Conservation (phyloP, 208 protist species). For the Acanthamoeba sp. region DNA sequence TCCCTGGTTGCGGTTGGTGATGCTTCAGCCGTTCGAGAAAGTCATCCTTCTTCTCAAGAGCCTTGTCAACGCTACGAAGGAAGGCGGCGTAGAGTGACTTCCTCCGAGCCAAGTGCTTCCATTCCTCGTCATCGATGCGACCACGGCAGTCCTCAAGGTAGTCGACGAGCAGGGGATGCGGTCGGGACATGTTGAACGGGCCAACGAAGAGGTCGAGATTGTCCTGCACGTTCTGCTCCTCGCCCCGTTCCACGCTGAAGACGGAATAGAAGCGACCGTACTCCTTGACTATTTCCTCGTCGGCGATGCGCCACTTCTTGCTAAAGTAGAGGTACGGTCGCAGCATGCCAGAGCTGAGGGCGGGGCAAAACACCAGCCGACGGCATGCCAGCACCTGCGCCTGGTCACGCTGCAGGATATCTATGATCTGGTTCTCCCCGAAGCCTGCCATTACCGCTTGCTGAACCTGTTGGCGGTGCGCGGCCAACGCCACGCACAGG, state of each 20-base stretch:
- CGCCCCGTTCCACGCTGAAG: not conserved
- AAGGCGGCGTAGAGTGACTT: not conserved
- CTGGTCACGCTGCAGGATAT: not conserved
- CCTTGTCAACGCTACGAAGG: not conserved
- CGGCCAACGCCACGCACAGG: not conserved
- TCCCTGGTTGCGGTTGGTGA: not conserved
- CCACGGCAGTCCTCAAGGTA: constrained; percentile 9
- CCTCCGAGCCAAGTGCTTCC: not conserved
- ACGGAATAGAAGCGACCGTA: constrained; percentile 12
- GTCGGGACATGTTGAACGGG: not conserved
- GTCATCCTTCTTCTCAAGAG: not conserved
- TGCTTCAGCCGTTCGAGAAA: not conserved
- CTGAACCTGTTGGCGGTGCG: not conserved
- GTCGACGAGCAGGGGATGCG: not conserved
- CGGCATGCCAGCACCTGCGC: not conserved
- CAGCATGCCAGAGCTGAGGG: constrained; percentile 18
- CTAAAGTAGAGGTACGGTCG: constrained; percentile 18
- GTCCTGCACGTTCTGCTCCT: not conserved
- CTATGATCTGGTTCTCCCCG: constrained; percentile 21
- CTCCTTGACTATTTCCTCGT: constrained; percentile 34
- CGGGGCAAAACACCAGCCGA: constrained; percentile 14
- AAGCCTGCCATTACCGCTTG: constrained; percentile 41
- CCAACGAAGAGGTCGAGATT: constrained; percentile 2
- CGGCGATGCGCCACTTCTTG: constrained; percentile 28
- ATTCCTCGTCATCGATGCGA: not conserved